Evolutionary conservation across 371 early-diverging fungal species (phyloP), one percentile per base, ranked within the genome.

Genomic region (Choanephora cucurbitarum): DNA sequence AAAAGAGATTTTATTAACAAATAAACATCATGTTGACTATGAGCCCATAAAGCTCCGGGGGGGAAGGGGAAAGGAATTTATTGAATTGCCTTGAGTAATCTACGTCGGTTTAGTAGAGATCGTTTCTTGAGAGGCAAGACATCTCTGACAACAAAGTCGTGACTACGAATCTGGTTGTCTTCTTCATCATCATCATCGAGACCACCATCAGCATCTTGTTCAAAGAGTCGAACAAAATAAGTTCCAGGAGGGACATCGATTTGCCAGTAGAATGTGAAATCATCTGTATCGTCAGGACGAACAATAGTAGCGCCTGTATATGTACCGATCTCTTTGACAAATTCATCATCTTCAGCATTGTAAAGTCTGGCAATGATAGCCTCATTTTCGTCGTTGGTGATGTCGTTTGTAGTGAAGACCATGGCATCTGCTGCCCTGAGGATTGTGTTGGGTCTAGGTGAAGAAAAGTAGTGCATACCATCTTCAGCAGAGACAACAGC

Each of bases 101-200:
- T 14, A 13, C 37, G 9, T 28, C 57, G 21, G 0, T 15, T 57
- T 5, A 44, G 45, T 18, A 43, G 7, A 28, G 28, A 18, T 28
- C 42, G 44, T 31, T 50, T 58, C 32, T 32, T 49, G 17, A 17
- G 6, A 17, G 47, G 24, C 21, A 14, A 11, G 3, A 1, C 15
- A 2, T 14, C 46, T 33, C 34, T 41, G 13, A 55, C 21, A 22
- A 17, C 34, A 44, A 61, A 61, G 28, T 34, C 40, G 31, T 55
- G 19, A 18, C 61, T 61, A n/a, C 50, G 22, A n/a, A 37, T 45
- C 34, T 11, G 17, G 11, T 60, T 39, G 37, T 60, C 60, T n/a
- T 44, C 32, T 17, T 61, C 61, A 41, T 55, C 55, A 32, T 61
- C 61, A 21, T 61, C 60, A 21, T 52, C 60, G 43, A 41, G 23